Conservation (phyloP, 1,284 basidiomycete species). For the Microbotryomycetes sp. region DNA sequence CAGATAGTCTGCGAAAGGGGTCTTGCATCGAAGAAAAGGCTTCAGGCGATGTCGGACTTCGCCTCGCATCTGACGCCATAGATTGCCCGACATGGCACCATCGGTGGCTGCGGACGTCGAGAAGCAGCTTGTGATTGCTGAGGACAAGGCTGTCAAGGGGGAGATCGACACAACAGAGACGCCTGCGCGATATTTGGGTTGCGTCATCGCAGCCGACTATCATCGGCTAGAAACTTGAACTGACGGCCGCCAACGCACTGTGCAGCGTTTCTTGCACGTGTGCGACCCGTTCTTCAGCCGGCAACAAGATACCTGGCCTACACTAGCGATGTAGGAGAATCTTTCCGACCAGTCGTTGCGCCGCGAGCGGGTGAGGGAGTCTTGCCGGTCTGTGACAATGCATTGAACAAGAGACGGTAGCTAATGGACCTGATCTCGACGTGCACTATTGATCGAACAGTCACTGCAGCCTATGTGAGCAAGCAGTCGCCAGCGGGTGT, state of each 20-base stretch:
- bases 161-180: slow-evolving; percentile 28
- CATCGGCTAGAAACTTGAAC: background rate
- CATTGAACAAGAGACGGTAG: too few relatives aligned
- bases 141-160: background rate
- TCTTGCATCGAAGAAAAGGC: too few relatives aligned
- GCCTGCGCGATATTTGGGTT: slow-evolving; percentile 27
- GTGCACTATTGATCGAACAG: slow-evolving; percentile 42
- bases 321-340: slow-evolving; percentile 87
- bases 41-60: too few relatives aligned
- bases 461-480: slow-evolving; percentile 63
- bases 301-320: slow-evolving; percentile 40
- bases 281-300: slow-evolving; percentile 28
- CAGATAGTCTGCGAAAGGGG: too few relatives aligned
- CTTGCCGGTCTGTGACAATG: too few relatives aligned
- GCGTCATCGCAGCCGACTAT: background rate
- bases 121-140: background rate
- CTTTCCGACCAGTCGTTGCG: slow-evolving; percentile 78
- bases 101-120: too few relatives aligned
- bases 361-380: slow-evolving; percentile 50
- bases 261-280: slow-evolving; percentile 14
- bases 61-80: too few relatives aligned
- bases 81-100: too few relatives aligned
- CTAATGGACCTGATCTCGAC: too few relatives aligned
- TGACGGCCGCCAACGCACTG: slow-evolving; percentile 6
- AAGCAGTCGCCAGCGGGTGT: background rate